Base-by-base conservation (phyloP, 371 early-diverging fungal genomes). In the Entomophthora muscae region DNA sequence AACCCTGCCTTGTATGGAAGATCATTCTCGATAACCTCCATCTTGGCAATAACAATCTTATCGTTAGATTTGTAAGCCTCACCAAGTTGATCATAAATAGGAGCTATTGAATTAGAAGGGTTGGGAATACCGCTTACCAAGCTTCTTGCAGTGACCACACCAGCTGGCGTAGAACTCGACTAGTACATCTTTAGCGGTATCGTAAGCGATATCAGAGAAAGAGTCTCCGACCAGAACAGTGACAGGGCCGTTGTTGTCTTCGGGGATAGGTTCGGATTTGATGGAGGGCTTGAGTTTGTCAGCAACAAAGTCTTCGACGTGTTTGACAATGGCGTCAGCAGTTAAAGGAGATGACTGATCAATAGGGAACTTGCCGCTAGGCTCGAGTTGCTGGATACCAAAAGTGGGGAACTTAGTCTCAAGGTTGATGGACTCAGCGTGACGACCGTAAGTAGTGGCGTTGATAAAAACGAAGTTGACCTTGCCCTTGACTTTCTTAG, bases 21-120 rank as follows among this genome's bases (percentile, higher is more conserved):
- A 66, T 97, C 98, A 76, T 96, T 96, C 67, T 84, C 90, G 52
- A 92, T 91, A 70, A 85, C 93, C 68, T 95, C 95, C 83, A 95
- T 80, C 83, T 95, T 95, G 75, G 93, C 91, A 67, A 97, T 88
- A 26, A 86, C 78, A 63, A 89, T 70, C 60, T 70, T 65, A 42
- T 66, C 61, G 66, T 73, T 72, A 65, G 73, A 67, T 13, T 57
- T 53, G 70, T 78, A 71, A 51, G 69, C 67, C 42, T 32, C 68
- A 32, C 69, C 73, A 12, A 72, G n/a, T 61, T 70, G 64, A 22
- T 70, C 67, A 30, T 70, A 72, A 61, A 64, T 70, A 21, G 73
- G 73, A 0, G 32, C 71, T 22, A 42, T 22, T 17, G n/a, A 61
- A 5, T n/a, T 32, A 32, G 21, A 31, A 2, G 21, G 31, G 29